Evolutionary conservation across 495 filamentous ascomycete genomes (phyloP).

Genomic region (Pyrenula massariospora): DNA sequence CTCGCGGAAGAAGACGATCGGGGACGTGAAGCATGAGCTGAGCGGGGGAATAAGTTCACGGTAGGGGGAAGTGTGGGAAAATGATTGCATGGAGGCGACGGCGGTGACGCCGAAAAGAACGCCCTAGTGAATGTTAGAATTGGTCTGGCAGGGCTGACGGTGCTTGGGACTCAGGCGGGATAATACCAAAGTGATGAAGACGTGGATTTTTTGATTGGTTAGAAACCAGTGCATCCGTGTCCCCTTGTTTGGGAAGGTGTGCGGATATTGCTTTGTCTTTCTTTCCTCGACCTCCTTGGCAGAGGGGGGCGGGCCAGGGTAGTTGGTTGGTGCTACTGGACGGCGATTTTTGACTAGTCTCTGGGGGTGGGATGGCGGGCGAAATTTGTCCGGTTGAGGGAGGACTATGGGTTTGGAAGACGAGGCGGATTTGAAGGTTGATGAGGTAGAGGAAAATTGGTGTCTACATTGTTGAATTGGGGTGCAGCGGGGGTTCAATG

Average conservation of each 20-base stretch:
- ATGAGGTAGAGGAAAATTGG: background rate
- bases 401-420: constrained; percentile 46
- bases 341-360: constrained; percentile 30
- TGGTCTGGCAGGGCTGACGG: background rate
- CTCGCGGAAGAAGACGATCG: constrained; percentile 43
- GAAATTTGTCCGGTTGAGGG: constrained; percentile 70
- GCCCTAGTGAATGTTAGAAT: constrained; percentile 22
- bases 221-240: constrained; percentile 68
- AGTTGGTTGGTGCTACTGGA: constrained; percentile 32
- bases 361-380: constrained; percentile 70
- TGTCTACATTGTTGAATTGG: too few relatives aligned
- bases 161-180: background rate
- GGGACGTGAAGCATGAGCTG: constrained; percentile 47
- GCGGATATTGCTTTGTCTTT: constrained; percentile 58
- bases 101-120: constrained; percentile 55
- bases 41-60: constrained; percentile 56
- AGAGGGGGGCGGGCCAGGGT: constrained; percentile 56
- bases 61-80: constrained; percentile 59
- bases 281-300: constrained; percentile 48
- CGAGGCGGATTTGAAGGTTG: constrained; percentile 3
- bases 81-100: constrained; percentile 57
- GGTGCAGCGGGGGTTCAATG: too few relatives aligned
- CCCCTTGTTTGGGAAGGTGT: constrained; percentile 66
- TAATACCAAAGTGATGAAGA: constrained; percentile 64
- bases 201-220: constrained; percentile 58